Evolutionary conservation across 1,284 basidiomycete genomes (phyloP).

Genomic region (Pseudozyma sp.): DNA sequence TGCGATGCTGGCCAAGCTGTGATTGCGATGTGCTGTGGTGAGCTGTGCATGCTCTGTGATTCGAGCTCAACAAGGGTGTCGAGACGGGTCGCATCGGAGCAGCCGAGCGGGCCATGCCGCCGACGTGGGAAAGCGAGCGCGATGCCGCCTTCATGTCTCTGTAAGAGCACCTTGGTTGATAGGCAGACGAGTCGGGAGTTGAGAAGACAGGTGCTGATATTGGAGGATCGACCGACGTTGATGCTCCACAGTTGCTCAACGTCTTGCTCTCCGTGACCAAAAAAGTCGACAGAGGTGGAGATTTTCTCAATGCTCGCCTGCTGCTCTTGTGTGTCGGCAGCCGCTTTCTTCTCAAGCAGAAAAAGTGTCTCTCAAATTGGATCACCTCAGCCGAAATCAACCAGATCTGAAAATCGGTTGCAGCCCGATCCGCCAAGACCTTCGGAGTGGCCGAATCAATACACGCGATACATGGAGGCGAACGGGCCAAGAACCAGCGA

Average conservation of each 20-base stretch:
- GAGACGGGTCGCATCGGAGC: slow-evolving; percentile 9
- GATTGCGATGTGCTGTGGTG: neutral
- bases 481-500: slow-evolving; percentile 22
- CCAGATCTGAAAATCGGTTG: neutral
- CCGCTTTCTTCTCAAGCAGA: slow-evolving; percentile 17
- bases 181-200: too few relatives aligned
- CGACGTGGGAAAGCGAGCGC: slow-evolving; percentile 14
- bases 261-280: neutral
- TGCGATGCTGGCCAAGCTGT: slow-evolving; percentile 21
- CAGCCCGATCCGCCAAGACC: slow-evolving; percentile 27
- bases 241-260: neutral
- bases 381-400: slow-evolving; percentile 27
- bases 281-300: slow-evolving; percentile 20
- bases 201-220: neutral
- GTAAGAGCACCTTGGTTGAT: neutral
- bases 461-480: slow-evolving; percentile 4
- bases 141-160: slow-evolving; percentile 24
- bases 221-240: neutral
- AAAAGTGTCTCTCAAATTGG: slow-evolving; percentile 6
- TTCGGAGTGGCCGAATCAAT: too few relatives aligned
- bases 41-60: slow-evolving; percentile 7
- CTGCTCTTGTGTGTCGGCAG: neutral
- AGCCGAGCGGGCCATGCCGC: slow-evolving; percentile 18
- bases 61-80: slow-evolving; percentile 9
- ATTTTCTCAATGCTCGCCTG: neutral